Base-by-base conservation (phyloP, 306 rosid species). In the Potentilla sterilis region DNA sequence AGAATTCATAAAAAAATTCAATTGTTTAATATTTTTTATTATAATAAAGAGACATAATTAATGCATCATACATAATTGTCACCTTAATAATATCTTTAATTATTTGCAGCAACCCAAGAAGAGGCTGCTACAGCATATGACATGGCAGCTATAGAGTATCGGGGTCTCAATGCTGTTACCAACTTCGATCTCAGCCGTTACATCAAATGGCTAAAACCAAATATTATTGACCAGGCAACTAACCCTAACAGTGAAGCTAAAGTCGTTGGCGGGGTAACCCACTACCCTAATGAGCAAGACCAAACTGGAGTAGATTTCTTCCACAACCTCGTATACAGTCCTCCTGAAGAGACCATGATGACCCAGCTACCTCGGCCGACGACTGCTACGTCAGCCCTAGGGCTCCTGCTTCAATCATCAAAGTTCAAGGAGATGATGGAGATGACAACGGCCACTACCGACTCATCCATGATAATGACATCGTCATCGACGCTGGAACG, bases 351-450 rank as follows among this genome's bases (percentile, higher is more conserved):
- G 32, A 85, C 73, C 73, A 24, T 37, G 41, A 44, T 79, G 14
- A 15, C 74, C 14, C 65, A 76, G 43, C 77, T 44, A 13, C 72
- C 81, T 14, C 81, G 84, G 14, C 70, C 86, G n/a, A 38, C 81
- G 63, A 75, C 83, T 38, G 58, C 82, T 48, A 85, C 88, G 2
- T 76, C 85, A 44, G 88, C 88, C 67, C 83, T 84, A 68, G 88
- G 85, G 9, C 88, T 84, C 21, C 73, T 84, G 5, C 83, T 84
- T 10, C 85, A 81, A 6, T 84, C 88, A 3, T 75, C 85, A 1
- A 84, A 84, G 88, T 84, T 84, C 73, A 84, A 81, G 81, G 88
- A 84, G 76, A 84, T 84, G 88, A 81, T 81, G 81, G 85, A 84
- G 81, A 81, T 78, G 80, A 81, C 81, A 1, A 22, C 73, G 16